Evolutionary conservation across 2,329 filamentous ascomycete species (phyloP).

Genomic region (Venturia asperata): DNA sequence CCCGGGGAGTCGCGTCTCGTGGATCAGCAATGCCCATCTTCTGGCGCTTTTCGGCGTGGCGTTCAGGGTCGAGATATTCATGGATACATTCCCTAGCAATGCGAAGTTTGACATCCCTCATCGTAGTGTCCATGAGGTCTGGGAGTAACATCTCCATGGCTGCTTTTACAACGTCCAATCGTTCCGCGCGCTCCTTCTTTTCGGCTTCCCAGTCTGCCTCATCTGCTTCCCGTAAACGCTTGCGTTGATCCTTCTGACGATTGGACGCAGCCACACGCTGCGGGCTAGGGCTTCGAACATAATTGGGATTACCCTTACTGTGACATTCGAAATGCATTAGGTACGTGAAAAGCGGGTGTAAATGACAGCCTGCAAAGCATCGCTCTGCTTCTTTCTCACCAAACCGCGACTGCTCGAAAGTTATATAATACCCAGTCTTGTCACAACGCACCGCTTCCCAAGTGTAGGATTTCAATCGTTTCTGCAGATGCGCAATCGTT

Average conservation of each 20-base stretch:
- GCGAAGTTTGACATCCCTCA: conserved; percentile 81
- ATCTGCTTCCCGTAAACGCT: conserved; percentile 62
- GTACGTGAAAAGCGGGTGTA: conserved; percentile 84
- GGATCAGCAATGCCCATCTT: conserved; percentile 70
- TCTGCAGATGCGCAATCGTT: conserved; percentile 84
- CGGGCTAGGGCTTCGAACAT: conserved; percentile 49
- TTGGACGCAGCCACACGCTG: conserved; percentile 42
- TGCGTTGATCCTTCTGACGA: conserved; percentile 58
- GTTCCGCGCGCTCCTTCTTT: conserved; percentile 76
- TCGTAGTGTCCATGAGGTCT: conserved; percentile 78
- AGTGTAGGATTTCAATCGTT: conserved; percentile 73
- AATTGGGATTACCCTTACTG: conserved; percentile 58
- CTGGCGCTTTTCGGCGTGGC: conserved; percentile 71
- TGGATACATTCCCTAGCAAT: conserved; percentile 76
- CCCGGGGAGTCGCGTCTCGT: conserved; percentile 33
- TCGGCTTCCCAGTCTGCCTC: conserved; percentile 82
- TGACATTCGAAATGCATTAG: conserved; percentile 85
- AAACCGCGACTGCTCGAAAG: conserved; percentile 72
- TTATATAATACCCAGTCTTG: conserved; percentile 78
- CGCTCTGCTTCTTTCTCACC: conserved; percentile 75
- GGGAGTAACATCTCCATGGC: conserved; percentile 70
- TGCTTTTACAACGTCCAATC: conserved; percentile 83
- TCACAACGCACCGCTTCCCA: conserved; percentile 80
- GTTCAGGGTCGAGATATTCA: conserved; percentile 72
- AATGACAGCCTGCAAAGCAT: conserved; percentile 72